Evolutionary conservation across 176 grass and related monocot genomes (phyloP).

Genomic region (Metroxylon sagu): DNA sequence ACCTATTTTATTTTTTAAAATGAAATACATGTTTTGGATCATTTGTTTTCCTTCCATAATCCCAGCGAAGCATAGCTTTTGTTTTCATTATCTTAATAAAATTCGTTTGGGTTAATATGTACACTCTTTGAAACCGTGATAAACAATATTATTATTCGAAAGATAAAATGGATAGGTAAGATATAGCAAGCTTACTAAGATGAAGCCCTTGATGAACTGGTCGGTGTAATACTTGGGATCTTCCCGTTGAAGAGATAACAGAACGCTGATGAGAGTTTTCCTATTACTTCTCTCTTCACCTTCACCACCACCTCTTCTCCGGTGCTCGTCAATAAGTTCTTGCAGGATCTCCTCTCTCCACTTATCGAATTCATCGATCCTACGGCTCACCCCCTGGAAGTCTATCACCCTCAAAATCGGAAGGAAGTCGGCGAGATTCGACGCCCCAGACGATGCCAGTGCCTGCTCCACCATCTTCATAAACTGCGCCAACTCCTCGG

Average conservation of each 20-base stretch:
- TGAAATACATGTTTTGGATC: too few species aligned
- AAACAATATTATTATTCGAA: too few species aligned
- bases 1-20: too few species aligned
- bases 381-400: conserved; percentile 14
- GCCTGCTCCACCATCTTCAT: conserved; percentile 16
- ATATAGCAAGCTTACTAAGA: conserved; percentile 11
- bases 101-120: too few species aligned
- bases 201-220: conserved; percentile 29
- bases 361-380: conserved; percentile 5
- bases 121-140: too few species aligned
- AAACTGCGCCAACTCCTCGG: conserved; percentile 21
- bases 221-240: conserved; percentile 33
- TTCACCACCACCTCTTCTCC: not conserved
- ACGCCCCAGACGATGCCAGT: conserved; percentile 24
- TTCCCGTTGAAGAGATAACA: conserved; percentile 31
- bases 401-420: conserved; percentile 5
- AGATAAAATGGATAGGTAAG: too few species aligned
- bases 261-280: conserved; percentile 23
- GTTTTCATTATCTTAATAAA: too few species aligned
- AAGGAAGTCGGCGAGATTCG: conserved; percentile 40
- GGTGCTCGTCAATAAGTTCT: conserved; percentile 35
- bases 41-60: too few species aligned
- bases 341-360: conserved; percentile 20
- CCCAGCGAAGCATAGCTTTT: too few species aligned
- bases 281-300: too few species aligned